phyloP scores from a whole-genome alignment of 1,284 basidiomycete species.

The Melampsora abietis-canadensis region DNA sequence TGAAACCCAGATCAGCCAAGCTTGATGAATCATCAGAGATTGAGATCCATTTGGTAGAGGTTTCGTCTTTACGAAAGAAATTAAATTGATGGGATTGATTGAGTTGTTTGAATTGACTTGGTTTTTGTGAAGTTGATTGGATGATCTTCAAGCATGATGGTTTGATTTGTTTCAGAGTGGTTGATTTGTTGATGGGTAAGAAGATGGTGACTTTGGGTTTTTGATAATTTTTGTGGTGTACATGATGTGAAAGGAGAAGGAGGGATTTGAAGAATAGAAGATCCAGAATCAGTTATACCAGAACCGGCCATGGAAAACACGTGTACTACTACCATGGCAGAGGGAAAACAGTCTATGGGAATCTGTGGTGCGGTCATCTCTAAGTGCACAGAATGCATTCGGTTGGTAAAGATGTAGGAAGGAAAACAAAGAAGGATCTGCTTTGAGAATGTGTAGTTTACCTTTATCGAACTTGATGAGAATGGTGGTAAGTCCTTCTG shows the following conservation, averaged over 20 bases:
- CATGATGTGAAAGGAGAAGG: not conserved
- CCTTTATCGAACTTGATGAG: not conserved
- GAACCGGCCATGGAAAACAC: too few species aligned
- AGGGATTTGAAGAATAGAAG: not conserved
- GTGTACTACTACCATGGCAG: too few species aligned
- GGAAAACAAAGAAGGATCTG: too few species aligned
- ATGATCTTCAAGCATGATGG: not conserved
- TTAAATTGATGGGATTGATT: not conserved
- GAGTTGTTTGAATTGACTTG: not conserved
- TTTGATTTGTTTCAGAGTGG: slow-evolving; percentile 8
- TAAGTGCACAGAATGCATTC: too few species aligned
- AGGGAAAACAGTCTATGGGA: too few species aligned
- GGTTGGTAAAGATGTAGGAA: too few species aligned
- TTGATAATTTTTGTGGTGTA: too few species aligned
- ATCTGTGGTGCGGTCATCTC: too few species aligned
- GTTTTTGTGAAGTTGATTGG: not conserved
- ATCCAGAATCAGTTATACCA: too few species aligned
- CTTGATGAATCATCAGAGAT: not conserved
- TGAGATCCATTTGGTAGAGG: too few species aligned
- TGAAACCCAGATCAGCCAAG: not conserved
- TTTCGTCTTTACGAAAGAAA: too few species aligned
- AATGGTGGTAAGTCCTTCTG: not conserved
- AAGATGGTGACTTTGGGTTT: slow-evolving; percentile 15
- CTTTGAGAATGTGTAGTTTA: not conserved
- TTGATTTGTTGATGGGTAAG: slow-evolving; percentile 12